Conservation (phyloP, 306 rosid genomes). For the Rosa persica region DNA sequence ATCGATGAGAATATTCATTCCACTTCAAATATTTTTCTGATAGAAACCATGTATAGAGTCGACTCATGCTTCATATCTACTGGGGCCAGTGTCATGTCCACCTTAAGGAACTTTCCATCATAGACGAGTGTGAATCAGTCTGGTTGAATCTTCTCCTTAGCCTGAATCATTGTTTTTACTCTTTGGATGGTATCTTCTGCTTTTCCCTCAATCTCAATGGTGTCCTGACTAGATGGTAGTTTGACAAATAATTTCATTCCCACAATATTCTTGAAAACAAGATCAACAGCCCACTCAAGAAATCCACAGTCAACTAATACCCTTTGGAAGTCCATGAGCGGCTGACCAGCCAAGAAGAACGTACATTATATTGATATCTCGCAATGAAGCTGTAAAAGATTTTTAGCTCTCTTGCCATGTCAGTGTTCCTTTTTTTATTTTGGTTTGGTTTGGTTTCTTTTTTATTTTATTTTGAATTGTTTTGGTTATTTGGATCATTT, state of each 20-base stretch:
- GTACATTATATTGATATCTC: too few relatives aligned
- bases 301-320: slow-evolving; percentile 13
- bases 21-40: too few relatives aligned
- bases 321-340: slow-evolving; percentile 10
- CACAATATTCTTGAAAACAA: slow-evolving; percentile 2
- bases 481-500: too few relatives aligned
- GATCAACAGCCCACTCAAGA: slow-evolving; percentile 4
- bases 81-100: slow-evolving; percentile 21
- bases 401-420: too few relatives aligned
- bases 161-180: slow-evolving; percentile 21
- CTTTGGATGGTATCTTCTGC: slow-evolving; percentile 15
- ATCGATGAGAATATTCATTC: too few relatives aligned
- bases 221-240: slow-evolving; percentile 1
- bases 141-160: background rate
- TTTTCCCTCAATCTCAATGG: slow-evolving; percentile 23
- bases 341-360: slow-evolving; percentile 6
- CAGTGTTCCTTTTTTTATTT: too few relatives aligned
- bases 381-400: too few relatives aligned
- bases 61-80: slow-evolving; percentile 12
- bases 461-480: too few relatives aligned
- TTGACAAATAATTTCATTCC: slow-evolving; percentile 20
- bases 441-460: too few relatives aligned
- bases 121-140: slow-evolving; percentile 19
- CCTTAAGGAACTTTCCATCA: slow-evolving; percentile 27
- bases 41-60: slow-evolving; percentile 7